phyloP scores from a whole-genome alignment of 73 alveolate species.

The Paramecium caudatum region DNA sequence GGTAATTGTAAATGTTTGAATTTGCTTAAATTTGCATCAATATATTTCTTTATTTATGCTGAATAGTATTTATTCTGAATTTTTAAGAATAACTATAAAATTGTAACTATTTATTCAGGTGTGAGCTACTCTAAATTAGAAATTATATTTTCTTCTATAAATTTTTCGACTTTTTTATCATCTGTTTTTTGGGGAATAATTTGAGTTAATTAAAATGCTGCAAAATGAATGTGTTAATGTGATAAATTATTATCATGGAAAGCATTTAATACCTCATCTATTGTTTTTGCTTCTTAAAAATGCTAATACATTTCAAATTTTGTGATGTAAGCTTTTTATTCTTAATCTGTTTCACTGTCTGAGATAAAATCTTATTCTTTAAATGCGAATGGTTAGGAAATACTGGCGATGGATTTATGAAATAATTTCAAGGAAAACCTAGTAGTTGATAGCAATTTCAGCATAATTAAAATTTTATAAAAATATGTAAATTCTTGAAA shows the following conservation, averaged over 20 bases:
- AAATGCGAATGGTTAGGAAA: neutral
- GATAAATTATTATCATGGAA: conserved; percentile 14
- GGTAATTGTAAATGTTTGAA: neutral
- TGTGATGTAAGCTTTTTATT: neutral
- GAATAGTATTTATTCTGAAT: neutral
- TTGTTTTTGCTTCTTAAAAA: neutral
- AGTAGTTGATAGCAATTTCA: neutral
- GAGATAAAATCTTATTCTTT: neutral
- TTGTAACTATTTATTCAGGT: neutral
- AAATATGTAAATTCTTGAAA: too few species aligned
- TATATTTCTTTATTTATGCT: neutral
- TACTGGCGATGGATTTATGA: neutral
- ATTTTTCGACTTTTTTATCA: neutral
- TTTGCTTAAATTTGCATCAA: neutral
- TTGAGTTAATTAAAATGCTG: neutral
- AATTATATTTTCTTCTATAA: neutral
- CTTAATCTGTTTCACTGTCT: neutral
- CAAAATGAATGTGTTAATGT: neutral
- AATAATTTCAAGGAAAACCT: neutral
- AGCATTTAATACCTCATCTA: neutral
- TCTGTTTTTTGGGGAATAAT: neutral
- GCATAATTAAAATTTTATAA: conserved; percentile 39
- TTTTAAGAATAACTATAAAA: neutral
- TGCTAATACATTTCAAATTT: neutral
- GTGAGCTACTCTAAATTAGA: neutral